Evolutionary conservation across 306 rosid species (phyloP), one percentile per base, ranked within the genome.

Genomic region (Malus sieversii): DNA sequence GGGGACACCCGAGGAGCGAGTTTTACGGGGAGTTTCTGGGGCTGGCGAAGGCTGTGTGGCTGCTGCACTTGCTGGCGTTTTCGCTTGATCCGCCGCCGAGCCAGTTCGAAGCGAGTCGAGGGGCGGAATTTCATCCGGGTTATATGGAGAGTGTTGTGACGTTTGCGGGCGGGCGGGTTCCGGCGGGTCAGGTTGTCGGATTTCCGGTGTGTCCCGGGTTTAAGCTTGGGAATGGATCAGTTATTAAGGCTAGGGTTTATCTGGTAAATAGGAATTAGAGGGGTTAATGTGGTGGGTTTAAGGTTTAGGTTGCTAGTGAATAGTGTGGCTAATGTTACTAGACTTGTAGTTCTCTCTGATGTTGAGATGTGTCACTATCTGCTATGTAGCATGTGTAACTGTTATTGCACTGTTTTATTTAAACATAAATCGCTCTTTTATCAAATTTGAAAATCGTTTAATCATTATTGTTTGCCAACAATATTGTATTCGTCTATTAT

Each of bases 11-110:
- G 0, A 83, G 97, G 82, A 95, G 86, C 76, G 87, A 90, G 70
- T 95, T 95, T 70, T 95, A 95, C 68, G 85, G 83, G 32, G 87
- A 85, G 66, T 92, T 95, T 73, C 76, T 92, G 78, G 87, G 80
- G 85, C 57, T 95, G 67, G 92, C 97, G 30, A 92, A 95, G 87
- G 79, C 96, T 3, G 88, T 90, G 59, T 95, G 99, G 99, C 77
- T 89, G 79, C 97, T 95, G 72, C 99, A 95, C 66, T 87, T 95
- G 76, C 83, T 95, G 12, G 97, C 97, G n/a, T 95, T 95, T 85
- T 95, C 99, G 16, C 88, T 92, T 10, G 87, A 90, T 84, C 99
- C 96, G 45, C 82, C 96, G 22, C 97, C 97, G 3, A 86, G 90
- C 73, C 97, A 85, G 87, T 95, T 95, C 40, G 99, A 92, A 86